Evolutionary conservation across 176 grass and related monocot species (phyloP).

Genomic region (Metroxylon sagu): DNA sequence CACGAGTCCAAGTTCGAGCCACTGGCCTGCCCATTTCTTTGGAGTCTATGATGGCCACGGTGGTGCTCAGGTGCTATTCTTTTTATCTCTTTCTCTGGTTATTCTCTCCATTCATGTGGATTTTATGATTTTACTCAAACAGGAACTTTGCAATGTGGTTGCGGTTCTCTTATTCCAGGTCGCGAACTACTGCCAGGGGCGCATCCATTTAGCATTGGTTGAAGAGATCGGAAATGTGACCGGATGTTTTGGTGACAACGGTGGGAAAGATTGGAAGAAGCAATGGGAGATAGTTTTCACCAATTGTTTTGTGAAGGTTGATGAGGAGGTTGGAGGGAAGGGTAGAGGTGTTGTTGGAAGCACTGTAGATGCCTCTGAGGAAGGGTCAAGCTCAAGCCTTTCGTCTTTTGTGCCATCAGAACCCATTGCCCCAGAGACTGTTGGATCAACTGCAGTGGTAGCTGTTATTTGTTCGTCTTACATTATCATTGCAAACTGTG

Average conservation of each 20-base stretch:
- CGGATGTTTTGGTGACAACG: background rate
- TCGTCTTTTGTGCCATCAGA: conserved; percentile 2
- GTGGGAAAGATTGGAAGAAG: conserved; percentile 15
- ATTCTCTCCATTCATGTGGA: background rate
- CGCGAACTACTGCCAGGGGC: conserved; percentile 18
- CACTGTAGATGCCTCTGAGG: background rate
- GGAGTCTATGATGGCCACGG: conserved; percentile 30
- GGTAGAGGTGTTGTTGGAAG: background rate
- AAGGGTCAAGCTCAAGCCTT: background rate
- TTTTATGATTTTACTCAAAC: background rate
- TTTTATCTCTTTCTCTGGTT: background rate
- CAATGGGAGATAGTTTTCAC: conserved; percentile 21
- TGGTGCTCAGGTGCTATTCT: conserved; percentile 11
- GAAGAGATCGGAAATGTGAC: background rate
- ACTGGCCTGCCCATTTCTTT: conserved; percentile 12
- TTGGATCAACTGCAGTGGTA: conserved; percentile 52
- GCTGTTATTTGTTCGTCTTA: conserved; percentile 54
- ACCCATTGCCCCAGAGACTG: conserved; percentile 37
- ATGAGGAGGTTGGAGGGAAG: conserved; percentile 24
- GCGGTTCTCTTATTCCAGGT: conserved; percentile 7
- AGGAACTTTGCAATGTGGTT: background rate
- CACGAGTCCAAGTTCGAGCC: background rate
- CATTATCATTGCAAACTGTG: conserved; percentile 52
- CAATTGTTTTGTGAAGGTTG: conserved; percentile 16
- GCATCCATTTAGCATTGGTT: conserved; percentile 8